A percentile compares a stretch with the other conserved stretches of the same genome.
Evolutionary conservation across 2,329 filamentous ascomycete species (phyloP).

Genomic region (Penicillium sp.): DNA sequence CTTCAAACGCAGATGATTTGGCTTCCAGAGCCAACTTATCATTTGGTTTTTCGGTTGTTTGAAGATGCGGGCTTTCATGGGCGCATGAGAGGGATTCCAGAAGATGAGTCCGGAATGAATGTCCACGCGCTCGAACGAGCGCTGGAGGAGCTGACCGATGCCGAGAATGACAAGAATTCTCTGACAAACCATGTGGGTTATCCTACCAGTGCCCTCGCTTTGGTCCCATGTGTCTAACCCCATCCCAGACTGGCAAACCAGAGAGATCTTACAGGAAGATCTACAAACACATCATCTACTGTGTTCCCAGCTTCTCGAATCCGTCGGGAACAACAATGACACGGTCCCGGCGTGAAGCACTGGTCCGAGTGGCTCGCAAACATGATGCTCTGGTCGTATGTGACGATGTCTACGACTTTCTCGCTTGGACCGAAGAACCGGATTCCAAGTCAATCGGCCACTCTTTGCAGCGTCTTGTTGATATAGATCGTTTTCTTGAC

Average conservation of each 20-base stretch:
- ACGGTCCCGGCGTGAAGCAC: constrained; percentile 57
- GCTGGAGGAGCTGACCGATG: constrained; percentile 45
- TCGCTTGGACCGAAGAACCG: constrained; percentile 66
- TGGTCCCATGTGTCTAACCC: constrained; percentile 51
- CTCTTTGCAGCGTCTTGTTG: constrained; percentile 61
- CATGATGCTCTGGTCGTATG: constrained; percentile 76
- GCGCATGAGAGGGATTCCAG: constrained; percentile 68
- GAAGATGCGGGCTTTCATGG: constrained; percentile 73
- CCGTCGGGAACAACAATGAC: constrained; percentile 25
- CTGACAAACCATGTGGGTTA: neutral
- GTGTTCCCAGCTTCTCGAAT: constrained; percentile 28
- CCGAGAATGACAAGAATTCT: neutral
- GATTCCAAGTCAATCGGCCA: constrained; percentile 18
- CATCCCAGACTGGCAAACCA: constrained; percentile 51
- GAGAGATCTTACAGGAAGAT: constrained; percentile 18
- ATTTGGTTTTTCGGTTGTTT: constrained; percentile 77
- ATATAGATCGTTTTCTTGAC: constrained; percentile 70
- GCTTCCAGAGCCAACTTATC: constrained; percentile 79
- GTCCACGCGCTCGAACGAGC: constrained; percentile 59
- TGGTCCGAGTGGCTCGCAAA: constrained; percentile 72
- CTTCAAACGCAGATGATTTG: constrained; percentile 71
- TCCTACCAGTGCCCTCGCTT: no score
- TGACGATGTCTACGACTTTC: constrained; percentile 89
- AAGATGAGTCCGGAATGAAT: constrained; percentile 77
- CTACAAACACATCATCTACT: constrained; percentile 29